Evolutionary conservation across 2,329 filamentous ascomycete species (phyloP), one percentile per base, ranked within the genome.

Genomic region (Pseudocercospora cruenta): DNA sequence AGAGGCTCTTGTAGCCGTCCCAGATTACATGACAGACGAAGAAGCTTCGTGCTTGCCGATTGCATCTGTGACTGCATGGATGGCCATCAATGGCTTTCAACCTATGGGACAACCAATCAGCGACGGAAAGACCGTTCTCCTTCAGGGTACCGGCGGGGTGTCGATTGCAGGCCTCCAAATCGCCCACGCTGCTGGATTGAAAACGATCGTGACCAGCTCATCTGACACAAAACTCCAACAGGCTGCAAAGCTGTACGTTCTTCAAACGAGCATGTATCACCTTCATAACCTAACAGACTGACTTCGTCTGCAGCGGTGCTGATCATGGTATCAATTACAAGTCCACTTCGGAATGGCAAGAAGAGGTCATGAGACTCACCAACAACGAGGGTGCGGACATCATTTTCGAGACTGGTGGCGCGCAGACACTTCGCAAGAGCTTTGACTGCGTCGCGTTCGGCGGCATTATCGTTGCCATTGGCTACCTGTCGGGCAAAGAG

Each of bases 311-410:
- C 24, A 54, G 51, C 6, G 88, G 89, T 2, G 88, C 87, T 0
- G 81, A 83, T 62, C 80, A 86, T 53, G 78, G 85, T 1, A 82
- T 91, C 74, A 90, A 91, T 77, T 91, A 91, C 76, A 85, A 83
- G 64, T 81, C 76, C 0, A 82, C 81, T 8, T 77, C 84, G 0
- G 82, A 86, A 58, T 91, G 89, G 89, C 86, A 88, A n/a, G 77
- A 80, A 2, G 82, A 82, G 28, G 88, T 87, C 16, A 82, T 85
- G 66, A 78, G 79, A 9, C 74, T 83, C 9, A 84, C 82, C 0
- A 65, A 91, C 3, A 73, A 74, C 58, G 69, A 76, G 4, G 81
- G 81, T 59, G 80, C 78, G 3, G 83, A 86, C 69, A 81, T 84
- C 60, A 82, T 85, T 60, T 79, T 86, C 62, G 83, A 86, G 71